Conservation (phyloP, 768 basidiomycete species). For the Wakefieldia striispora region DNA sequence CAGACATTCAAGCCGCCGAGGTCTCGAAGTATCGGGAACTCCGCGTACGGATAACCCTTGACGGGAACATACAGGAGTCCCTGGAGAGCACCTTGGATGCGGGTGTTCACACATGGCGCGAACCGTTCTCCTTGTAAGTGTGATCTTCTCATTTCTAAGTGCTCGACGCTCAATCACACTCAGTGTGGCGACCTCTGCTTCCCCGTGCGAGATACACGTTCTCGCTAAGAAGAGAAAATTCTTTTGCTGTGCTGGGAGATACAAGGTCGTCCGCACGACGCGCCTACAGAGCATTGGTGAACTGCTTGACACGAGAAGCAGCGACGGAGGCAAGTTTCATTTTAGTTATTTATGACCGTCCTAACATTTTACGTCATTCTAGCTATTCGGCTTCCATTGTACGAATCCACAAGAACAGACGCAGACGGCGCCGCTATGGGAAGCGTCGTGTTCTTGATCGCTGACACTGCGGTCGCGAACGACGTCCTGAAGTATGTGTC, state of each 20-base stretch:
- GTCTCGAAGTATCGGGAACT: slow-evolving; percentile 26
- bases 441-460: slow-evolving; percentile 27
- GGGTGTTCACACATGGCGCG: slow-evolving; percentile 27
- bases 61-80: slow-evolving; percentile 29
- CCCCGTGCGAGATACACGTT: slow-evolving; percentile 29
- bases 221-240: slow-evolving; percentile 27
- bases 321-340: slow-evolving; percentile 30
- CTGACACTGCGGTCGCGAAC: slow-evolving; percentile 13
- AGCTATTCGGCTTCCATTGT: slow-evolving; percentile 34
- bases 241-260: slow-evolving; percentile 27
- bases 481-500: slow-evolving; percentile 11
- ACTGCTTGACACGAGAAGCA: slow-evolving; percentile 27
- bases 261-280: slow-evolving; percentile 30
- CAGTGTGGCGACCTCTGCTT: slow-evolving; percentile 19
- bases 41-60: slow-evolving; percentile 24
- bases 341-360: slow-evolving; percentile 27
- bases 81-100: slow-evolving; percentile 26
- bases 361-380: slow-evolving; percentile 29
- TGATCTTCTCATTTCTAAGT: neutral
- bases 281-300: slow-evolving; percentile 23
- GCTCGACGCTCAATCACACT: slow-evolving; percentile 9
- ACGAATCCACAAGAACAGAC: slow-evolving; percentile 30
- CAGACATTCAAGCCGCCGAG: slow-evolving; percentile 24
- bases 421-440: slow-evolving; percentile 25
- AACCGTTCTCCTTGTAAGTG: slow-evolving; percentile 30